Base-by-base conservation (phyloP, 192 early-diverging fungal species). In the Entomortierella lignicola region DNA sequence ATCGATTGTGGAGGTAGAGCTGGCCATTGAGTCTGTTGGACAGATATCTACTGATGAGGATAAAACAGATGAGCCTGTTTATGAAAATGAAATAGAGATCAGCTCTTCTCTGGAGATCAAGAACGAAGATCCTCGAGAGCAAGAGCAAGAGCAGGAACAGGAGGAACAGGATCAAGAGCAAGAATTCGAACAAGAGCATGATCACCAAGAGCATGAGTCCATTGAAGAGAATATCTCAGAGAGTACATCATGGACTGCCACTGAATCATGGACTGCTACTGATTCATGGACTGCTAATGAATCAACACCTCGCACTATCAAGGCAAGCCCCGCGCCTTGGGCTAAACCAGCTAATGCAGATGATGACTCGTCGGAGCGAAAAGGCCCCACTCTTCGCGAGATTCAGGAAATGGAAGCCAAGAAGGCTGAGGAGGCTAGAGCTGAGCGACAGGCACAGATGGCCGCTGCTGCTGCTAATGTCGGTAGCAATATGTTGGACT, bases 331-430 rank as follows among this genome's bases (percentile, higher is more conserved):
- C 4, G 77, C 83, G 15, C 85, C 74, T 11, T 72, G 75, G 71
- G 80, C 75, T 37, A 82, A 82, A 51, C 62, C 72, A 27, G 20
- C 48, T 6, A 37, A 47, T 47, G 56, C 73, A 12, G 68, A 79
- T 6, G 79, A 82, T 25, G 75, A 72, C 18, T 50, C 69, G 37
- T 47, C 67, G 15, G 59, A 69, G 37, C 58, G 70, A 29, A 82
- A 80, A 50, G 83, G 84, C 27, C 84, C 82, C 13, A 86, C 88
- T 20, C 60, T 90, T 27, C 84, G 86, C 27, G 89, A 90, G 74
- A 89, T 90, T 60, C 89, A 90, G 68, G 89, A 89, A 56, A 71
- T 86, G 73, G 89, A 90, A 67, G 87, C 85, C 53, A 84, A 83
- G 41, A 81, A 84, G 63, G 65, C 79, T 8, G 65, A 75, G 47